Percentiles rank a stretch among this genome's conserved stretches.
These are phyloP conservation scores for Mortierella sp. DNA, from an alignment of 371 early-diverging fungal genomes.

Conservation along the genomic window DNA sequence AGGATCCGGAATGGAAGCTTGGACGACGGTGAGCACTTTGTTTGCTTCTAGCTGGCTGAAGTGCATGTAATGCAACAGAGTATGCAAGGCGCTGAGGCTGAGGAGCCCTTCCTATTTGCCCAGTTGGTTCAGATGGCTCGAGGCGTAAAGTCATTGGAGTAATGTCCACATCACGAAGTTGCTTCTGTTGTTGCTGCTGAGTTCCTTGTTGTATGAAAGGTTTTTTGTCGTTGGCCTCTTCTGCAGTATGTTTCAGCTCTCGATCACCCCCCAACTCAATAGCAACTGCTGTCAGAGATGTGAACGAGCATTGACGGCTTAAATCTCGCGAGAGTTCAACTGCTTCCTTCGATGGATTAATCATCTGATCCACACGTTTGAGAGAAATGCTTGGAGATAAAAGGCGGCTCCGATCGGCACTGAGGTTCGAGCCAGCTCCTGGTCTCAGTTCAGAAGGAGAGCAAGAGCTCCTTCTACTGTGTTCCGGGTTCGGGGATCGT, in stretches of 20 bases:
- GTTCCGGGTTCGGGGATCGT: not conserved
- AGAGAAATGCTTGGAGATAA: not conserved
- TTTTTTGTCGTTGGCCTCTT: not conserved
- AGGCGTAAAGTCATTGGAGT: not conserved
- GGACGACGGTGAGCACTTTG: not conserved
- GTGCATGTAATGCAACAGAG: slow-evolving; percentile 19
- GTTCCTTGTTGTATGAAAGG: not conserved
- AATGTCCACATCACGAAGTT: not conserved
- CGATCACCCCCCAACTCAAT: slow-evolving; percentile 33
- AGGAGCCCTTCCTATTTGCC: not conserved
- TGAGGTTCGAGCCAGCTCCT: slow-evolving; percentile 5
- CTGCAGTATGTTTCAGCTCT: not conserved
- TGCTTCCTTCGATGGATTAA: slow-evolving; percentile 21
- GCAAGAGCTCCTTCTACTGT: slow-evolving; percentile 12
- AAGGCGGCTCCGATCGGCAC: not conserved
- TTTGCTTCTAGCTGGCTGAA: slow-evolving; percentile 21
- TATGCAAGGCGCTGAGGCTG: slow-evolving; percentile 4
- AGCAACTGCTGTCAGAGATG: slow-evolving; percentile 51
- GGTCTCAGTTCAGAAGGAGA: slow-evolving; percentile 1
- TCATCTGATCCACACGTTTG: slow-evolving; percentile 5
- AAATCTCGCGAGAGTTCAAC: slow-evolving; percentile 21
- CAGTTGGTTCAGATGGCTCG: not conserved
- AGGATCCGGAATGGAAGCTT: not conserved
- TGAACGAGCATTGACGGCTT: slow-evolving; percentile 24
- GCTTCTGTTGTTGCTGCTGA: slow-evolving; percentile 12